Evolutionary conservation across 192 early-diverging fungal species (phyloP).

Genomic region (Coemansia sp.): DNA sequence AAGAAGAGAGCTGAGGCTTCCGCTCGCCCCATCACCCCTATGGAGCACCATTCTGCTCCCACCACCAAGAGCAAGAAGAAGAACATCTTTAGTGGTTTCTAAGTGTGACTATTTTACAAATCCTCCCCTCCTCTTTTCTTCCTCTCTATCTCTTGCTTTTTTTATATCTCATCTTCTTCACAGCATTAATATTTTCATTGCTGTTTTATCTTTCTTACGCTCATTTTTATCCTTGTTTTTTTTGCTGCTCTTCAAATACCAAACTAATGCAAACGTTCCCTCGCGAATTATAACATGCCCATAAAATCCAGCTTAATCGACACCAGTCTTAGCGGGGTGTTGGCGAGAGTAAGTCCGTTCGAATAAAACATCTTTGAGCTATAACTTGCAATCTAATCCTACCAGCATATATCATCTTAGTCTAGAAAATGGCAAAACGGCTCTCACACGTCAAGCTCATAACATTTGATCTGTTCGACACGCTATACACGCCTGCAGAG

Average conservation of each 20-base stretch:
- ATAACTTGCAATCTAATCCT: too few species aligned
- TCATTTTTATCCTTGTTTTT: background rate
- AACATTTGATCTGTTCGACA: slow-evolving; percentile 69
- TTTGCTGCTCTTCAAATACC: slow-evolving; percentile 10
- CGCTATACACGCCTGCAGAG: slow-evolving; percentile 59
- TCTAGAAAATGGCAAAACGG: slow-evolving; percentile 9
- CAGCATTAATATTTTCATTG: background rate
- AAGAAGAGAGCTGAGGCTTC: slow-evolving; percentile 80
- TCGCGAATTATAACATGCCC: background rate
- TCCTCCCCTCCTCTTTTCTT: background rate
- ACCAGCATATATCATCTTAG: too few species aligned
- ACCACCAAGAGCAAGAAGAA: slow-evolving; percentile 56
- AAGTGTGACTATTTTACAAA: slow-evolving; percentile 11
- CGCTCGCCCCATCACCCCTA: slow-evolving; percentile 45
- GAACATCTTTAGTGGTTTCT: slow-evolving; percentile 59
- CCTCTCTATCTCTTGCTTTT: background rate
- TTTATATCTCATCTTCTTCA: background rate
- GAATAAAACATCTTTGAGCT: too few species aligned
- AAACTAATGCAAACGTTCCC: background rate
- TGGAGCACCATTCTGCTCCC: slow-evolving; percentile 51
- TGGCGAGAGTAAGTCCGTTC: too few species aligned
- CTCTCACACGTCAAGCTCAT: slow-evolving; percentile 55
- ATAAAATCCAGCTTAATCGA: background rate
- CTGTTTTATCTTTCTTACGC: slow-evolving; percentile 1
- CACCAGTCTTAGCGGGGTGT: too few species aligned